phyloP scores from a whole-genome alignment of 1,139 yeast species.

The Pneumocystis oryctolagi region DNA sequence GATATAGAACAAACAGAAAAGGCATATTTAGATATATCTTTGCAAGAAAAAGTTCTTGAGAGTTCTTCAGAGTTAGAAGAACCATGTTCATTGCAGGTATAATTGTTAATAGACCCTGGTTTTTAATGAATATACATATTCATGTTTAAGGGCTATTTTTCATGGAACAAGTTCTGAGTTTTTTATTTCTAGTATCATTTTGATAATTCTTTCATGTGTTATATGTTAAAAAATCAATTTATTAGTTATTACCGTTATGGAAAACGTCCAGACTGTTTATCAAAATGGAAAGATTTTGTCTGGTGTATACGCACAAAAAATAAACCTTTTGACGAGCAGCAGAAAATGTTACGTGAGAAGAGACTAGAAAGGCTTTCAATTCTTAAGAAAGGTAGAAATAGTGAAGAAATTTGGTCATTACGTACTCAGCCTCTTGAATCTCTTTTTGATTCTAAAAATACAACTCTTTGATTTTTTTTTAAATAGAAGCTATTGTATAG shows the following conservation, averaged over 20 bases:
- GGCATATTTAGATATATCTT: not conserved
- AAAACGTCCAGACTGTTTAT: slow-evolving; percentile 10
- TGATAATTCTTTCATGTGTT: slow-evolving; percentile 14
- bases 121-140: not conserved
- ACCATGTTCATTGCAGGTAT: not conserved
- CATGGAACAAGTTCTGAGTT: not conserved
- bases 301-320: slow-evolving; percentile 12
- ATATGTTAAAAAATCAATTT: slow-evolving; percentile 10
- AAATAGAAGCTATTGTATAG: not conserved
- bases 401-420: slow-evolving; percentile 12
- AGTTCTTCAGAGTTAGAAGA: not conserved
- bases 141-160: no score
- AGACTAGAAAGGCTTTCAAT: slow-evolving; percentile 1
- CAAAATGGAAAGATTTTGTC: slow-evolving; percentile 10
- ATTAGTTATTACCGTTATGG: slow-evolving; percentile 14
- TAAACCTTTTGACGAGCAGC: slow-evolving; percentile 5
- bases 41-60: not conserved
- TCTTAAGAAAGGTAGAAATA: slow-evolving; percentile 11
- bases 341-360: slow-evolving; percentile 7
- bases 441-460: not conserved
- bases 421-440: slow-evolving; percentile 1
- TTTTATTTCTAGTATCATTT: slow-evolving; percentile 7
- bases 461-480: not conserved
- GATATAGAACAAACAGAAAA: not conserved
- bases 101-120: not conserved